A percentile compares a stretch with the other conserved stretches of the same genome.
phyloP scores from a whole-genome alignment of 139 green algal genomes.

The Gonium pectorale region DNA sequence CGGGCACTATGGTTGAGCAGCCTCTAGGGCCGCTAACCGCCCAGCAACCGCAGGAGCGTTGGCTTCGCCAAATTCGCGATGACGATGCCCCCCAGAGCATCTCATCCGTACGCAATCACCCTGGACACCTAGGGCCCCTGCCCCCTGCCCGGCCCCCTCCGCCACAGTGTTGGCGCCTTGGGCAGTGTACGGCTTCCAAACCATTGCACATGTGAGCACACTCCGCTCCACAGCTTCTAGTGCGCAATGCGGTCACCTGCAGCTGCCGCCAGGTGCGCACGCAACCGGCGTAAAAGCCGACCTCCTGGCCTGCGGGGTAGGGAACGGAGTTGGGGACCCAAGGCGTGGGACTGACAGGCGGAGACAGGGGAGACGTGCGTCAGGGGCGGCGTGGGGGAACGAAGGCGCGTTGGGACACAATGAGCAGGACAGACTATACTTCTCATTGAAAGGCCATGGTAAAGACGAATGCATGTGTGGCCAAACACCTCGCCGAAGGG shows the following conservation, averaged over 20 bases:
- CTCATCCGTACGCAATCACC: neutral
- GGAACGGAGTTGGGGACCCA: too few relatives aligned
- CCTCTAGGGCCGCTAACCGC: neutral
- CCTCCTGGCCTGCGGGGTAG: conserved; percentile 63
- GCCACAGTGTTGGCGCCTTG: too few relatives aligned
- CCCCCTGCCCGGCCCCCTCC: neutral
- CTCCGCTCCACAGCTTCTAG: neutral
- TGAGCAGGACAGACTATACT: too few relatives aligned
- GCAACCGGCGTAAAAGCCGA: conserved; percentile 76
- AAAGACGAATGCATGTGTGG: too few relatives aligned
- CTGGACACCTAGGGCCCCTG: neutral
- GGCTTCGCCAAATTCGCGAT: neutral
- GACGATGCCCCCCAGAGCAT: neutral
- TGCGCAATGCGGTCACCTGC: conserved; percentile 6
- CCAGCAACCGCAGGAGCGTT: neutral
- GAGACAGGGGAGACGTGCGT: too few relatives aligned
- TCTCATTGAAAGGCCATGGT: too few relatives aligned
- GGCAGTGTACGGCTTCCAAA: neutral
- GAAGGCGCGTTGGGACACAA: too few relatives aligned
- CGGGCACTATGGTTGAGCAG: neutral
- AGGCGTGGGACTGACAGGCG: too few relatives aligned
- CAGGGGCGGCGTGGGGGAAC: too few relatives aligned
- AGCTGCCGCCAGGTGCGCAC: conserved; percentile 4
- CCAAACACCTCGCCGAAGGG: too few relatives aligned
- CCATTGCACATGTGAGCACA: neutral